A percentile compares a stretch with the other conserved stretches of the same genome.
These are phyloP conservation scores for Ascobolus immersus DNA, from an alignment of 495 filamentous ascomycete genomes.

Conservation along the genomic window DNA sequence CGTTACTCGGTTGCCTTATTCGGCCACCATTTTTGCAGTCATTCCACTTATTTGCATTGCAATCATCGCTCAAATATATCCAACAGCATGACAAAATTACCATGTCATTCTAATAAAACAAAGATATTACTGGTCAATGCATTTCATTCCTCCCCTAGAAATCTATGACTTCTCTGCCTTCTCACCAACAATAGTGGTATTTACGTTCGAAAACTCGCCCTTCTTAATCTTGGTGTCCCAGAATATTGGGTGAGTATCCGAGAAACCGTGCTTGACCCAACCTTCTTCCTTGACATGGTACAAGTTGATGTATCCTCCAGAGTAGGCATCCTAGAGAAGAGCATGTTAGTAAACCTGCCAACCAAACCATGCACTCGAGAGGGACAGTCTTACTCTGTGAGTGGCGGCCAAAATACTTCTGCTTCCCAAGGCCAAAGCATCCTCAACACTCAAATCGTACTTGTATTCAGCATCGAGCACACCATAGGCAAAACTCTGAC, in stretches of 20 bases:
- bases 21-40: no score
- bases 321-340: slow-evolving; percentile 53
- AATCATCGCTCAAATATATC: no score
- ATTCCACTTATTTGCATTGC: no score
- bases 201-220: slow-evolving; percentile 97
- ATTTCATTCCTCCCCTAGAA: no score
- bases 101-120: no score
- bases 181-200: no score
- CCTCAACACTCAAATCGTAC: slow-evolving; percentile 63
- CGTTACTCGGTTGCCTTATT: no score
- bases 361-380: not conserved
- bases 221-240: slow-evolving; percentile 97
- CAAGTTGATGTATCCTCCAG: slow-evolving; percentile 91
- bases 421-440: slow-evolving; percentile 70
- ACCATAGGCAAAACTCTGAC: slow-evolving; percentile 96
- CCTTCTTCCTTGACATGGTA: slow-evolving; percentile 97
- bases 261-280: slow-evolving; percentile 96
- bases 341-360: not conserved
- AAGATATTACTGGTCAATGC: no score
- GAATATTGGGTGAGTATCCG: slow-evolving; percentile 85
- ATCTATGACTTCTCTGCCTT: no score
- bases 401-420: slow-evolving; percentile 90
- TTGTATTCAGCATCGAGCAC: slow-evolving; percentile 85
- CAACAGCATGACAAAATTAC: no score
- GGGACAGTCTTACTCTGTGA: slow-evolving; percentile 29